Evolutionary conservation across 2,329 filamentous ascomycete species (phyloP).

Genomic region (Lizonia empirigonia): DNA sequence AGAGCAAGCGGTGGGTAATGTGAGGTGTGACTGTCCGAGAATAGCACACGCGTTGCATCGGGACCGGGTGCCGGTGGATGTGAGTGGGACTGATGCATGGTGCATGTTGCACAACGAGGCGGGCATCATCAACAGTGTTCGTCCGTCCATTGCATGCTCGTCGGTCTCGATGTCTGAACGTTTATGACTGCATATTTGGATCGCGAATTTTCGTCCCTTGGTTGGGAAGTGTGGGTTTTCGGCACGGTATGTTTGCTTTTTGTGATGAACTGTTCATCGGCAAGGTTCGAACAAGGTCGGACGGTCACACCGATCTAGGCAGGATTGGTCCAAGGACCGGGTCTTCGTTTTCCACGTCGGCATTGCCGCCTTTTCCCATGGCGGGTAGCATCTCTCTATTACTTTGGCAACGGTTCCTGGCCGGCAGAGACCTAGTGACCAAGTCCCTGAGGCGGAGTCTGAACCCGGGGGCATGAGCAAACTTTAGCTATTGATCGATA

Average conservation of each 20-base stretch:
- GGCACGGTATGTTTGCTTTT: conserved; percentile 11
- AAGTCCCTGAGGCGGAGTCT: not conserved
- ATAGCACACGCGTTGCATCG: not conserved
- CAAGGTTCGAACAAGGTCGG: not conserved
- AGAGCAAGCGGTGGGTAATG: not conserved
- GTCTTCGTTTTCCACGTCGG: not conserved
- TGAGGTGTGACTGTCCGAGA: not conserved
- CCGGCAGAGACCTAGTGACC: not conserved
- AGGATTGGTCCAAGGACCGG: conserved; percentile 1
- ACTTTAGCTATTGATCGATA: not conserved
- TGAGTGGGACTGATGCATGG: conserved; percentile 5
- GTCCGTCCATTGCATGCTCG: not conserved
- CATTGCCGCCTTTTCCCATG: not conserved
- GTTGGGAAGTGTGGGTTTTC: conserved; percentile 1
- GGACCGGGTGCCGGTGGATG: not conserved
- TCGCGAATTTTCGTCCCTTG: conserved; percentile 3
- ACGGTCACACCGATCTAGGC: conserved; percentile 11
- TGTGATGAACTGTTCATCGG: conserved; percentile 15
- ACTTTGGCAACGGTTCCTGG: not conserved
- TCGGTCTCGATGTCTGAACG: not conserved
- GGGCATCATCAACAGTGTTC: not conserved
- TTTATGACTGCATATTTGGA: not conserved
- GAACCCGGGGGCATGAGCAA: not conserved
- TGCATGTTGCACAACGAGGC: conserved; percentile 5
- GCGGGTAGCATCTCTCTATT: not conserved